Conservation (phyloP, 768 basidiomycete genomes). For the Podaxis mareebaensis region DNA sequence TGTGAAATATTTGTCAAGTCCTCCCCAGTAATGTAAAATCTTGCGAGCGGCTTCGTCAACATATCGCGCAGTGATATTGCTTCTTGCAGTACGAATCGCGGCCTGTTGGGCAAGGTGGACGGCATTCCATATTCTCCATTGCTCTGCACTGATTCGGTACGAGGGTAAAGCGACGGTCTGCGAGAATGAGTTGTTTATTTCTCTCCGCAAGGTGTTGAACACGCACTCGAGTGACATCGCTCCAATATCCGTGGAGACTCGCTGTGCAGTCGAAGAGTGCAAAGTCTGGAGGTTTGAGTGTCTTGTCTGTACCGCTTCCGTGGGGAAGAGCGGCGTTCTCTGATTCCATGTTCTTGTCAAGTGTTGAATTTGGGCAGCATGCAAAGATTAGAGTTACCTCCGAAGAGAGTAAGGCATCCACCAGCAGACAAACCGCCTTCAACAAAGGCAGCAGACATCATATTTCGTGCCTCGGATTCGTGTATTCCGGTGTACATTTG, state of each 20-base stretch:
- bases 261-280: slow-evolving; percentile 77
- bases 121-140: slow-evolving; percentile 60
- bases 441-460: slow-evolving; percentile 57
- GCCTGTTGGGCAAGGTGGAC: slow-evolving; percentile 65
- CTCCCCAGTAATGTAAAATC: slow-evolving; percentile 37
- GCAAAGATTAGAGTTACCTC: slow-evolving; percentile 48
- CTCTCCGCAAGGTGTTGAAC: background rate
- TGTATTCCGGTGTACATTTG: slow-evolving; percentile 69
- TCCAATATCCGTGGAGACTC: slow-evolving; percentile 69
- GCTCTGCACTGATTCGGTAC: slow-evolving; percentile 52
- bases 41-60: slow-evolving; percentile 67
- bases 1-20: slow-evolving; percentile 66
- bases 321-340: slow-evolving; percentile 89
- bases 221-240: slow-evolving; percentile 77
- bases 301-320: slow-evolving; percentile 72
- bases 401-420: slow-evolving; percentile 73
- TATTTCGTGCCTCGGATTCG: slow-evolving; percentile 66
- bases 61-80: slow-evolving; percentile 48
- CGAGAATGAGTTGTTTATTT: slow-evolving; percentile 17
- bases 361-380: slow-evolving; percentile 11
- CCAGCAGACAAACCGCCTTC: slow-evolving; percentile 59
- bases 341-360: slow-evolving; percentile 27
- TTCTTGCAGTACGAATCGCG: slow-evolving; percentile 48
- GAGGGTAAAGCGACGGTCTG: slow-evolving; percentile 67
- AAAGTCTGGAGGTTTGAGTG: slow-evolving; percentile 57